Evolutionary conservation across 768 basidiomycete genomes (phyloP).

Genomic region (Termitomyces sp.): DNA sequence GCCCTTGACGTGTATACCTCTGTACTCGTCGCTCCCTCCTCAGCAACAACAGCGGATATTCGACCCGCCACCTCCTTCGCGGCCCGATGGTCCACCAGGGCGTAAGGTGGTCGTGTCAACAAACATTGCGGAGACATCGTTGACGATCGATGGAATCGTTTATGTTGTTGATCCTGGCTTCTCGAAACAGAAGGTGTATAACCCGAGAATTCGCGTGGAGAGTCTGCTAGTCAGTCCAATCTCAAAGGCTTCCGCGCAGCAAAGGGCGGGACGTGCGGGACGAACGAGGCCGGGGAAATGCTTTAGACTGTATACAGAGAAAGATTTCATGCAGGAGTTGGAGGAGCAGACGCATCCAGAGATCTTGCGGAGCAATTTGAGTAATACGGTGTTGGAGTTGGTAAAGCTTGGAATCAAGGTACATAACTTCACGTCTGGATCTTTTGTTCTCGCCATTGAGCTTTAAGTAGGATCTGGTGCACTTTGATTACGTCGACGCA

Average conservation of each 20-base stretch:
- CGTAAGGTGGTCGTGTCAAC: conserved; percentile 94
- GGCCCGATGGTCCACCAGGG: conserved; percentile 70
- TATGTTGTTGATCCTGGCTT: conserved; percentile 98
- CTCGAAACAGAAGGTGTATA: conserved; percentile 98
- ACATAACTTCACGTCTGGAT: conserved; percentile 1
- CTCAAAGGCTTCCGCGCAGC: conserved; percentile 94
- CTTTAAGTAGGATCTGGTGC: conserved; percentile 63
- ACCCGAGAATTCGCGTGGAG: conserved; percentile 95
- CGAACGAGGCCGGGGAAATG: conserved; percentile 96
- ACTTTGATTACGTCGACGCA: conserved; percentile 87
- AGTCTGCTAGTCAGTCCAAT: conserved; percentile 90
- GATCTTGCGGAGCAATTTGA: conserved; percentile 89
- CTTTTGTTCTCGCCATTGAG: not conserved
- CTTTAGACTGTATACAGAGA: conserved; percentile 94
- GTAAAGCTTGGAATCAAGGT: conserved; percentile 93
- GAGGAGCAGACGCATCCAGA: conserved; percentile 98
- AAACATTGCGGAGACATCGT: conserved; percentile 95
- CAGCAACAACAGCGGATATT: conserved; percentile 96
- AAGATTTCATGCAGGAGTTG: conserved; percentile 92
- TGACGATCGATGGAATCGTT: conserved; percentile 99
- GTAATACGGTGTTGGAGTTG: conserved; percentile 88
- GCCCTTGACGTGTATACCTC: conserved; percentile 83
- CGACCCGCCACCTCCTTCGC: conserved; percentile 72
- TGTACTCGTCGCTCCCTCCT: conserved; percentile 93
- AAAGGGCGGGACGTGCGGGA: conserved; percentile 93